Conservation (phyloP, 2,329 filamentous ascomycete genomes). For the Chaetomium sp. region DNA sequence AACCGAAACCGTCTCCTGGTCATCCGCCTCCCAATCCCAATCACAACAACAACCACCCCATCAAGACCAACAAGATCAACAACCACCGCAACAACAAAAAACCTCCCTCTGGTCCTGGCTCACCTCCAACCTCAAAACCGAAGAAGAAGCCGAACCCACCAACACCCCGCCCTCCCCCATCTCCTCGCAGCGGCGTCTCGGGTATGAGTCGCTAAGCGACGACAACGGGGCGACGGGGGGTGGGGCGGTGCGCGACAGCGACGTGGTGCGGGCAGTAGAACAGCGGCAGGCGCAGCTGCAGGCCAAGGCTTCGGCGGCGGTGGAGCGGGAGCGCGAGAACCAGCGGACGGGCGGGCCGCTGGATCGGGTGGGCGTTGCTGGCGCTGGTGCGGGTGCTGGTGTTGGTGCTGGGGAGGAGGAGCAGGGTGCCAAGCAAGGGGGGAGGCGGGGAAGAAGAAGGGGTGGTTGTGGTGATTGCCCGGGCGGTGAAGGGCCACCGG, state of each 20-base stretch:
- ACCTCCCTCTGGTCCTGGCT: constrained; percentile 41
- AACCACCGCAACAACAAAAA: constrained; percentile 14
- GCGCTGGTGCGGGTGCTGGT: constrained; percentile 15
- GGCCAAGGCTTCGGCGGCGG: constrained; percentile 48
- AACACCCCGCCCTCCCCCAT: constrained; percentile 17
- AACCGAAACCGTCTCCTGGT: constrained; percentile 29
- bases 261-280: constrained; percentile 40
- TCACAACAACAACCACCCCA: not conserved
- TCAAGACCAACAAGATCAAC: not conserved
- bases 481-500: too few species aligned
- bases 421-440: constrained; percentile 25
- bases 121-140: constrained; percentile 44
- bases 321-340: constrained; percentile 54
- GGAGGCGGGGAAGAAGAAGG: constrained; percentile 46
- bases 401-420: constrained; percentile 28
- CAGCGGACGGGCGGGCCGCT: constrained; percentile 54
- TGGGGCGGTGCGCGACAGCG: constrained; percentile 36
- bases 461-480: constrained; percentile 49
- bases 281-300: constrained; percentile 40
- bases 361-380: constrained; percentile 51
- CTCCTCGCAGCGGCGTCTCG: constrained; percentile 36
- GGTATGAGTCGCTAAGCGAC: constrained; percentile 41
- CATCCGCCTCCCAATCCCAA: constrained; percentile 4
- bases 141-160: constrained; percentile 36
- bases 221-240: constrained; percentile 38